Conservation (phyloP, 1,139 yeast genomes). For the Diutina ranongensis region DNA sequence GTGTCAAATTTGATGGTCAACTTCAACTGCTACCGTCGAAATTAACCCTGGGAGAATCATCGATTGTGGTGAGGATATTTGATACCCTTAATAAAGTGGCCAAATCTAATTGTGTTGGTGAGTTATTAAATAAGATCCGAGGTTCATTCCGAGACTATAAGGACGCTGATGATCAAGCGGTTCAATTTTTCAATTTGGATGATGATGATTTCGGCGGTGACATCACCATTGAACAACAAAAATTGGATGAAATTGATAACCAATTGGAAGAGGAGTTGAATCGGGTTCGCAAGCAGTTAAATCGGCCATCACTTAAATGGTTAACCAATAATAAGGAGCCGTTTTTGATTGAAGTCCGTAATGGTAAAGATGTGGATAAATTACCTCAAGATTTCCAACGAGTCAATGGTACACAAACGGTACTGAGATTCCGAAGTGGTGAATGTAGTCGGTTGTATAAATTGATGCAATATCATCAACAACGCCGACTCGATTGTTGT, state of each 20-base stretch:
- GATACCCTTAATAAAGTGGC: constrained; percentile 12
- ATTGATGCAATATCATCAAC: constrained; percentile 50
- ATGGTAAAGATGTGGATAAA: constrained; percentile 36
- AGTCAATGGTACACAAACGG: constrained; percentile 57
- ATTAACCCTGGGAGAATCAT: constrained; percentile 11
- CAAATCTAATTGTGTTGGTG: constrained; percentile 12
- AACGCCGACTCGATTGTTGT: constrained; percentile 41
- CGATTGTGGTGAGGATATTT: constrained; percentile 17
- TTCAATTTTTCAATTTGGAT: constrained; percentile 41
- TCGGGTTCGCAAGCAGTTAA: constrained; percentile 31
- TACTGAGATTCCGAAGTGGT: constrained; percentile 67
- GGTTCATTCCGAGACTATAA: constrained; percentile 12
- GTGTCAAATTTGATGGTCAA: constrained; percentile 15
- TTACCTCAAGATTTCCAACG: constrained; percentile 71
- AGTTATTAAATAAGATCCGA: constrained; percentile 43
- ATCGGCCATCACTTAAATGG: constrained; percentile 48
- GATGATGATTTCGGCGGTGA: constrained; percentile 25
- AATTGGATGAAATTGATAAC: constrained; percentile 32
- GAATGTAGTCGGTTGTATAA: constrained; percentile 38
- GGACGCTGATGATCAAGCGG: constrained; percentile 20
- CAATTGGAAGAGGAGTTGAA: constrained; percentile 41
- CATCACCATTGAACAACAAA: constrained; percentile 26
- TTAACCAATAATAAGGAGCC: constrained; percentile 51
- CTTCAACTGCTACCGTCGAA: constrained; percentile 8
- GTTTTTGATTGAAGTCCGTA: constrained; percentile 63